A percentile compares a stretch with the other conserved stretches of the same genome.
These are phyloP conservation scores for Fragilariopsis cylindrus DNA, from an alignment of 108 stramenopile species.

Conservation along the genomic window DNA sequence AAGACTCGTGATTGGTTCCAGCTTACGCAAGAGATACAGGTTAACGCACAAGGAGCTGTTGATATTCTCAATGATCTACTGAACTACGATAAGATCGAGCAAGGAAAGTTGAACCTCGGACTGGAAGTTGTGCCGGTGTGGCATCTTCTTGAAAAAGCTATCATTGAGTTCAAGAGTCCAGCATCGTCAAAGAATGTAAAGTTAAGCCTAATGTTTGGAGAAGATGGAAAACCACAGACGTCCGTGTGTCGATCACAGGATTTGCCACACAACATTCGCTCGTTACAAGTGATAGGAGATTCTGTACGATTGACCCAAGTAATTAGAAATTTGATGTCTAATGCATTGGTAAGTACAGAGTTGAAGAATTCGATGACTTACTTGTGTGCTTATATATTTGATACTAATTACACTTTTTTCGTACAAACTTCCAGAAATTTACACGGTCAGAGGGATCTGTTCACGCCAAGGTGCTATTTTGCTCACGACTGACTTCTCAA, in stretches of 20 bases:
- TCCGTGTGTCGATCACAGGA: neutral
- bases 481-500: too few species aligned
- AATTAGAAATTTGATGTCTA: slow-evolving; percentile 58
- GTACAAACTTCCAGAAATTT: neutral
- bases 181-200: slow-evolving; percentile 14
- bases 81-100: slow-evolving; percentile 51
- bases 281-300: slow-evolving; percentile 43
- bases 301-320: slow-evolving; percentile 41
- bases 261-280: neutral
- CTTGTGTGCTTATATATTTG: neutral
- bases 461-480: neutral
- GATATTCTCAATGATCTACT: slow-evolving; percentile 39
- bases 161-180: slow-evolving; percentile 30
- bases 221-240: neutral
- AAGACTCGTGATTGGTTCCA: slow-evolving; percentile 3
- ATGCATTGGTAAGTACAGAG: slow-evolving; percentile 23
- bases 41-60: slow-evolving; percentile 33
- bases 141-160: slow-evolving; percentile 20
- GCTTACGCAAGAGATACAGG: slow-evolving; percentile 25
- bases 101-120: slow-evolving; percentile 32
- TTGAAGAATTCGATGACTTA: neutral
- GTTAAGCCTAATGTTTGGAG: neutral
- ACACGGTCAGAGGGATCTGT: neutral
- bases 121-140: slow-evolving; percentile 20
- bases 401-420: neutral